phyloP scores from a whole-genome alignment of 179 eudicot genomes.

The Beta macrorhiza region DNA sequence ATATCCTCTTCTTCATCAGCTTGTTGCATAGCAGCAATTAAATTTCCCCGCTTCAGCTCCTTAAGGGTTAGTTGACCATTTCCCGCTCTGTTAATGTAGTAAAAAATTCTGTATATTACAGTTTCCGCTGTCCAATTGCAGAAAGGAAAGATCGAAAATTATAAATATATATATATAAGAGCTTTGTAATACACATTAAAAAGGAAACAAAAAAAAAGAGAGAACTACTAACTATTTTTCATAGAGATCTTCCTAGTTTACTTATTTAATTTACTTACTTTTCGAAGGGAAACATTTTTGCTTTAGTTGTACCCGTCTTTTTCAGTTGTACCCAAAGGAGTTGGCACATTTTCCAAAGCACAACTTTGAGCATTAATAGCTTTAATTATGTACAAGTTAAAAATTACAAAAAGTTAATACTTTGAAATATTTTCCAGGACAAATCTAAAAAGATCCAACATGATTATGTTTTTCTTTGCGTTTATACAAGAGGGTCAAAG shows the following conservation, averaged over 20 bases:
- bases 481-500: too few relatives aligned
- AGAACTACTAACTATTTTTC: too few relatives aligned
- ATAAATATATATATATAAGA: background rate
- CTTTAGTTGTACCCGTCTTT: too few relatives aligned
- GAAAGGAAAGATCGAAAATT: constrained; percentile 16
- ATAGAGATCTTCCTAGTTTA: background rate
- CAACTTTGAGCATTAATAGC: too few relatives aligned
- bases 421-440: too few relatives aligned
- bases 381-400: too few relatives aligned
- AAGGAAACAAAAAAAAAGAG: background rate
- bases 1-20: constrained; percentile 99
- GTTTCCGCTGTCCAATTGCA: constrained; percentile 77
- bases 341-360: too few relatives aligned
- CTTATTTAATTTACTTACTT: background rate
- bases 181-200: background rate
- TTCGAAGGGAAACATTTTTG: too few relatives aligned
- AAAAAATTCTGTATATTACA: constrained; percentile 93
- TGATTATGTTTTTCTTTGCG: too few relatives aligned
- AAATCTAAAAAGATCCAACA: too few relatives aligned
- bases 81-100: constrained; percentile 89
- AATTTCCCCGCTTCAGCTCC: constrained; percentile 92
- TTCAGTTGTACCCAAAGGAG: too few relatives aligned
- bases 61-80: constrained; percentile 83
- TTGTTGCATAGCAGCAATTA: constrained; percentile 91
- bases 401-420: too few relatives aligned